A percentile compares a stretch with the other conserved stretches of the same genome.
Conservation (phyloP, 768 basidiomycete species). For the Phanerochaete carnosa region DNA sequence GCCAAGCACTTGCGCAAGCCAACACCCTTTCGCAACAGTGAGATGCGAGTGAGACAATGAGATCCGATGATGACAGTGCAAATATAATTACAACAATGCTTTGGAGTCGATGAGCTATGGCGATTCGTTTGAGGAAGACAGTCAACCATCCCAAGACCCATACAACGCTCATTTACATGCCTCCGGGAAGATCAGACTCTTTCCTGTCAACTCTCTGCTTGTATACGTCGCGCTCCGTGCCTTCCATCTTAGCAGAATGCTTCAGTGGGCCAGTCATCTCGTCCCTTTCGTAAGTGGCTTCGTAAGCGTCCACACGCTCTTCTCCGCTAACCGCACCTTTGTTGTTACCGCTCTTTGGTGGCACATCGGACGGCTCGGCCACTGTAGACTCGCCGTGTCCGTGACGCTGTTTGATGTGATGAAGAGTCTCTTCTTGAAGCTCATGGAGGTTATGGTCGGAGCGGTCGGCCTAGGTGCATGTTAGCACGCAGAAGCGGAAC, state of each 20-base stretch:
- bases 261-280: conserved; percentile 11
- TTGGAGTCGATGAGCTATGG: no score
- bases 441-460: conserved; percentile 6
- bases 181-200: no score
- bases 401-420: conserved; percentile 11
- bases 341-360: not conserved
- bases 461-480: conserved; percentile 10
- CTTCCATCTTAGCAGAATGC: not conserved
- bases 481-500: not conserved
- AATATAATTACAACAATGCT: no score
- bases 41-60: no score
- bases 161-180: no score
- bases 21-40: no score
- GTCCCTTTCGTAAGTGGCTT: conserved; percentile 16
- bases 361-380: not conserved
- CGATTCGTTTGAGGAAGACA: no score
- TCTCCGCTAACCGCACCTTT: conserved; percentile 3
- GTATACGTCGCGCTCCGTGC: no score
- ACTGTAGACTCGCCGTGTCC: not conserved
- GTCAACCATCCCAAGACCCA: no score
- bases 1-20: no score
- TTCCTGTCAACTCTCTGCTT: no score
- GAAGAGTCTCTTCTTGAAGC: conserved; percentile 8
- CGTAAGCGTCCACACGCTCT: conserved; percentile 14
- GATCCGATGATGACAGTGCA: no score